These are phyloP conservation scores for Fusarium setosum DNA, from an alignment of 2,329 filamentous ascomycete species.

Conservation along the genomic window DNA sequence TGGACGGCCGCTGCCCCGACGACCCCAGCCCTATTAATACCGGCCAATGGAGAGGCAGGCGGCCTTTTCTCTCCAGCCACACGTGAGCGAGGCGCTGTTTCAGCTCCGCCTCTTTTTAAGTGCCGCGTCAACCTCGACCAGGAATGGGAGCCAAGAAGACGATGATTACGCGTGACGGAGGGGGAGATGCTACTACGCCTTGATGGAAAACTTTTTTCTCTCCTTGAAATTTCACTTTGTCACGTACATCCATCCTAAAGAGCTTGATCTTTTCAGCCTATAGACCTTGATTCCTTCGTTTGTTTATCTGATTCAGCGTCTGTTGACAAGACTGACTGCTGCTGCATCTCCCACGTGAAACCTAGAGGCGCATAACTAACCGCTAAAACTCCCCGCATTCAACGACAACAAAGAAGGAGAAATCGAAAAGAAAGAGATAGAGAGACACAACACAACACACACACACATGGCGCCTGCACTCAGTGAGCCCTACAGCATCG, in stretches of 20 bases:
- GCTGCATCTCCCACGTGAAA: not conserved
- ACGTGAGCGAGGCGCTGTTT: constrained; percentile 40
- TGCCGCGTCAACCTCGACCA: constrained; percentile 42
- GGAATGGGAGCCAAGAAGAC: constrained; percentile 33
- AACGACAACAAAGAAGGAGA: not conserved
- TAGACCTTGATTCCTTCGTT: too few species aligned
- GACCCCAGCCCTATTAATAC: constrained; percentile 40
- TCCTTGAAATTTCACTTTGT: not conserved
- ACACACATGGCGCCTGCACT: constrained; percentile 35
- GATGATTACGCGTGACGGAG: constrained; percentile 31
- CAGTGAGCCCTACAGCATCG: constrained; percentile 27
- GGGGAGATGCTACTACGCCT: not conserved
- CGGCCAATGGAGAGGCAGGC: constrained; percentile 20
- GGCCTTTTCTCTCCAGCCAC: constrained; percentile 36
- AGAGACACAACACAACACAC: too few species aligned
- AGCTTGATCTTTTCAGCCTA: too few species aligned
- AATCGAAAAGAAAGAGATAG: not conserved
- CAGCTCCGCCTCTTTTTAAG: constrained; percentile 41
- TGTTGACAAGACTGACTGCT: not conserved
- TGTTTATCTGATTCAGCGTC: not conserved
- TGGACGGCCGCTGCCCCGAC: not conserved
- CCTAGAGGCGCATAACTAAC: not conserved
- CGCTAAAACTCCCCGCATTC: not conserved
- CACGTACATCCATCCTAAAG: not conserved
- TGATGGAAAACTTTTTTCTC: not conserved